Evolutionary conservation across 306 rosid species (phyloP).

Genomic region (Fragaria vesca): DNA sequence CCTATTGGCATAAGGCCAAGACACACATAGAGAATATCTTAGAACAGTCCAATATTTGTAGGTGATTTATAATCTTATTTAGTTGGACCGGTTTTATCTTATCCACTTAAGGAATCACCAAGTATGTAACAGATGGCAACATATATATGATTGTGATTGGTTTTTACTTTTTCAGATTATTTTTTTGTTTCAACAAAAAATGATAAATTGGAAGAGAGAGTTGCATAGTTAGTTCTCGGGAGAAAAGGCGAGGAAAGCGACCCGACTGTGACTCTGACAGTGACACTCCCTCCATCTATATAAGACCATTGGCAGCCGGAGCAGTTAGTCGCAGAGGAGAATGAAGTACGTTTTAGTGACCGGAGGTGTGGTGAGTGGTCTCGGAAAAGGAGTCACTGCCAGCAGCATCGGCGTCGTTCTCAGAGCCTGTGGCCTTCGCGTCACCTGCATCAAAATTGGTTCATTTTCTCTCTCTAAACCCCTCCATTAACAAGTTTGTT

Average conservation of each 20-base stretch:
- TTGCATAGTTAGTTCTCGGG: background rate
- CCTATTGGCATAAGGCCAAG: too few species aligned
- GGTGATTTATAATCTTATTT: too few species aligned
- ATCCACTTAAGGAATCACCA: background rate
- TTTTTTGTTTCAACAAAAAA: too few species aligned
- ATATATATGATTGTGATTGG: background rate
- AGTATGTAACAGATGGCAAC: background rate
- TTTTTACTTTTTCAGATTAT: too few species aligned
- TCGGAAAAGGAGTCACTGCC: conserved; percentile 99
- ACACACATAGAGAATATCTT: too few species aligned
- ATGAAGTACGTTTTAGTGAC: conserved; percentile 91
- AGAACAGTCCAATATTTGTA: too few species aligned
- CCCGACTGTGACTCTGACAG: background rate
- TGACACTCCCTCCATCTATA: background rate
- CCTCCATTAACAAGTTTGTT: background rate
- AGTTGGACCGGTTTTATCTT: background rate
- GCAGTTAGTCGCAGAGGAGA: background rate
- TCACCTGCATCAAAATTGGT: conserved; percentile 98
- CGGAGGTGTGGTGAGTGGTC: conserved; percentile 97
- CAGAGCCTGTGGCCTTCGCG: conserved; percentile 94
- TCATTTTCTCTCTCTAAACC: background rate
- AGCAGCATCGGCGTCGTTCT: conserved; percentile 98
- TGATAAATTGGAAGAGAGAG: background rate
- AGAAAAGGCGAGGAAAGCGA: background rate
- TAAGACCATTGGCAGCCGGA: background rate